phyloP scores from a whole-genome alignment of 2,329 filamentous ascomycete genomes.

The Beauveria asiatica region DNA sequence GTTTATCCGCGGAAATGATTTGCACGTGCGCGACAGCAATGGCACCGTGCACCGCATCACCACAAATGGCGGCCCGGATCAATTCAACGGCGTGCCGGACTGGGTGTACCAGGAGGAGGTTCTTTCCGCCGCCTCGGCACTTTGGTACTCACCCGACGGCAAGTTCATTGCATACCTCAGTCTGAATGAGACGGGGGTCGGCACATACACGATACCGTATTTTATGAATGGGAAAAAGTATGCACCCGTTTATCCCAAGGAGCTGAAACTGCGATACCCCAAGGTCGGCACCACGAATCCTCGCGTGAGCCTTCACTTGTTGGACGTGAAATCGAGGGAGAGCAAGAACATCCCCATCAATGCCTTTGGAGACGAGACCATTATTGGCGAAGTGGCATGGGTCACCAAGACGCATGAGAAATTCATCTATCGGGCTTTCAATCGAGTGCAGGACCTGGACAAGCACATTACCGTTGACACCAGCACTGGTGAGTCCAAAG shows the following conservation, averaged over 20 bases:
- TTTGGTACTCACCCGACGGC: slow-evolving; percentile 89
- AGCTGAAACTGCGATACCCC: slow-evolving; percentile 57
- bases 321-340: slow-evolving; percentile 41
- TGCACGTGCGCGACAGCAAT: slow-evolving; percentile 43
- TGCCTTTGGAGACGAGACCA: slow-evolving; percentile 52
- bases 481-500: slow-evolving; percentile 20
- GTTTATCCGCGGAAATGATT: slow-evolving; percentile 58
- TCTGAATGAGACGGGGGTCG: slow-evolving; percentile 70
- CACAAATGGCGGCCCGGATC: slow-evolving; percentile 48
- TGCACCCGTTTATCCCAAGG: slow-evolving; percentile 52
- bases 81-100: slow-evolving; percentile 57
- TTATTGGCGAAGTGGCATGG: slow-evolving; percentile 62
- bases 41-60: slow-evolving; percentile 50
- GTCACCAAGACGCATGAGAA: slow-evolving; percentile 52
- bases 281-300: slow-evolving; percentile 63
- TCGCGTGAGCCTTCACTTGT: slow-evolving; percentile 50
- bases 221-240: slow-evolving; percentile 52
- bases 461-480: slow-evolving; percentile 54
- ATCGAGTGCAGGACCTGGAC: slow-evolving; percentile 58
- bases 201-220: slow-evolving; percentile 57
- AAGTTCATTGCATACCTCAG: slow-evolving; percentile 81
- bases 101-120: slow-evolving; percentile 72
- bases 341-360: slow-evolving; percentile 41
- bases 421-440: slow-evolving; percentile 57
- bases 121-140: slow-evolving; percentile 64